Evolutionary conservation across 305 asterid genomes (phyloP), one percentile per base, ranked within the genome.

Genomic region (Solanum hybrid): DNA sequence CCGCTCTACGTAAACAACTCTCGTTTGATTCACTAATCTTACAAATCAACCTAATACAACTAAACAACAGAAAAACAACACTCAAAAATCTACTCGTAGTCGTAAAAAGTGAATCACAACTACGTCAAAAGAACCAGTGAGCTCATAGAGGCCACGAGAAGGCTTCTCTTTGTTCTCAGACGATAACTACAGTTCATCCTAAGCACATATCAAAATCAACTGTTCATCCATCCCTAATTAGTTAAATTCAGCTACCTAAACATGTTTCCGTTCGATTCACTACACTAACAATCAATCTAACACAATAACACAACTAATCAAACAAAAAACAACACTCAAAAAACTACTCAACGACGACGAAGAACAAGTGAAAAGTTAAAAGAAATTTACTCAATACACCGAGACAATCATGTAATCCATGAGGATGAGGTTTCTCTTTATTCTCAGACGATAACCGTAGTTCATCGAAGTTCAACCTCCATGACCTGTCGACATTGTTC

Each of bases 401-500:
- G 38, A 93, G 94, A 79, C 93, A 93, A 86, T 91, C 91, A 20
- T 91, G 95, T 78, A 91, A 89, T 42, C 94, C 90, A 42, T 93
- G 95, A 37, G 92, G 90, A 35, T 20, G 38, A 75, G 92, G 90
- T 60, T 91, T 93, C 89, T 93, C 94, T 85, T 92, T 93, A 10
- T 32, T 31, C 90, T 93, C 93, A 20, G 90, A 34, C n/a, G 93
- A 86, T 60, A 91, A 89, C 89, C 92, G 89, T 60, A 90, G 56
- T 36, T 92, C 93, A 32, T 93, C 92, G 88, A 93, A 92, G 91
- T 93, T 93, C 88, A 93, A 75, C 90, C 93, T 88, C 95, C 95
- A 93, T 10, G 95, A 93, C 73, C 79, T 20, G 85, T 93, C 94
- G 11, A 22, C 93, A 80, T 86, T 93, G 73, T 90, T 90, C 4